Conservation (phyloP, 2,329 filamentous ascomycete genomes). For the Alternaria alternata region DNA sequence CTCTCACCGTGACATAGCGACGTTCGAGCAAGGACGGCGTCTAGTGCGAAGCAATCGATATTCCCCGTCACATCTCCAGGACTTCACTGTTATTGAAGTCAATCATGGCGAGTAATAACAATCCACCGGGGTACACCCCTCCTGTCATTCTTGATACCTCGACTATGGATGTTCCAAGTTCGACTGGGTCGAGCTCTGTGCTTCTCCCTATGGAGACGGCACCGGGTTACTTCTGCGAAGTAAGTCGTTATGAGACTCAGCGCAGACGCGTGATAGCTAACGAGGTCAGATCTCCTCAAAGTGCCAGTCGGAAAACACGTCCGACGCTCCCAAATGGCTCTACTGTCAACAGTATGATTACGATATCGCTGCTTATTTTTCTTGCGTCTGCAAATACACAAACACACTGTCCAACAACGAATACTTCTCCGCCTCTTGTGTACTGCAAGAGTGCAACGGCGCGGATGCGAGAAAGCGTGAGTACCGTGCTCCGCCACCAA, state of each 20-base stretch:
- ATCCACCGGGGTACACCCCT: neutral
- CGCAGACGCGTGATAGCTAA: neutral
- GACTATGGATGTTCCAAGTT: neutral
- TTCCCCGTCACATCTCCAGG: neutral
- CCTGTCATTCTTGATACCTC: neutral
- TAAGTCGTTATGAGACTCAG: neutral
- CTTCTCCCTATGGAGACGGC: neutral
- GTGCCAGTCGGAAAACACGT: constrained; percentile 3
- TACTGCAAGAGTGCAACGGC: constrained; percentile 11
- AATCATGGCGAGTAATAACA: neutral
- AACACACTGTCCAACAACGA: constrained; percentile 3
- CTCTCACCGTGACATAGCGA: neutral
- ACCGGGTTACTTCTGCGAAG: neutral
- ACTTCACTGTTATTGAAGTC: neutral
- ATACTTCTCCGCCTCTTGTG: constrained; percentile 15
- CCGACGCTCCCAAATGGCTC: neutral
- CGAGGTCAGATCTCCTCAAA: constrained; percentile 4
- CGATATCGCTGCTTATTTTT: neutral
- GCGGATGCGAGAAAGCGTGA: constrained; percentile 10
- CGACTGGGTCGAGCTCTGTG: neutral
- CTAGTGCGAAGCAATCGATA: neutral
- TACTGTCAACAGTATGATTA: constrained; percentile 1
- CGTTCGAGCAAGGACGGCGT: neutral
- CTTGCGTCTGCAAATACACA: constrained; percentile 12
- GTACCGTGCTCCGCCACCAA: neutral